Base-by-base conservation (phyloP, 176 grass and related monocot genomes). In the Eremochloa ophiuroides region DNA sequence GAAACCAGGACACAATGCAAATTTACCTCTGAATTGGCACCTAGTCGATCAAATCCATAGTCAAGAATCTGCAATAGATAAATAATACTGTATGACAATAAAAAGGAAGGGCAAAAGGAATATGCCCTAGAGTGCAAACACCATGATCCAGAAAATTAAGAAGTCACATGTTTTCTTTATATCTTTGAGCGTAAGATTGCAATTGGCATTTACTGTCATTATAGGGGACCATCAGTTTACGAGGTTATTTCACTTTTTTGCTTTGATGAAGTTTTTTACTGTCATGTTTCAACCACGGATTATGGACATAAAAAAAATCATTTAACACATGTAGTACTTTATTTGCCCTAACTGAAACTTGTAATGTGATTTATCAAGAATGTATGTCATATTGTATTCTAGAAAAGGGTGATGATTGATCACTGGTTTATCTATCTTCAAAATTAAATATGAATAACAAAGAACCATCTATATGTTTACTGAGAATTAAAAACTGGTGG, bases 31-130 rank as follows among this genome's bases (percentile, higher is more conserved):
- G 89, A 97, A 84, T 69, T 90, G 60, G 82, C 96, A 86, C 96
- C 93, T 80, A 98, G 85, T 39, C 91, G 90, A 80, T 98, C 96
- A 90, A 98, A 95, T 44, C 79, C 91, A 80, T 95, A 98, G 80
- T 98, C 96, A 30, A 93, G 93, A 82, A 98, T 92, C 90, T 98
- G 78, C 68, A 87, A 78, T 39, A 89, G 23, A 58, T 74, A 72
- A 82, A 62, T 11, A 80, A 73, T 77, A 60, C 10, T 42, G 48
- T 75, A 79, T 69, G 80, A 53, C 56, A 77, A 62, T 12, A 14
- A 16, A 66, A 77, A 67, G 83, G 22, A 28, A 4, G 47, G 29
- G 81, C 11, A 69, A 79, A 64, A 79, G 31, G 30, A 41, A 35
- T 63, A 46, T 22, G 62, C 13, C 16, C 59, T 86, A 80, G 46